Base-by-base conservation (phyloP, 352 stramenopile species). In the Globisporangium recalcitrans region DNA sequence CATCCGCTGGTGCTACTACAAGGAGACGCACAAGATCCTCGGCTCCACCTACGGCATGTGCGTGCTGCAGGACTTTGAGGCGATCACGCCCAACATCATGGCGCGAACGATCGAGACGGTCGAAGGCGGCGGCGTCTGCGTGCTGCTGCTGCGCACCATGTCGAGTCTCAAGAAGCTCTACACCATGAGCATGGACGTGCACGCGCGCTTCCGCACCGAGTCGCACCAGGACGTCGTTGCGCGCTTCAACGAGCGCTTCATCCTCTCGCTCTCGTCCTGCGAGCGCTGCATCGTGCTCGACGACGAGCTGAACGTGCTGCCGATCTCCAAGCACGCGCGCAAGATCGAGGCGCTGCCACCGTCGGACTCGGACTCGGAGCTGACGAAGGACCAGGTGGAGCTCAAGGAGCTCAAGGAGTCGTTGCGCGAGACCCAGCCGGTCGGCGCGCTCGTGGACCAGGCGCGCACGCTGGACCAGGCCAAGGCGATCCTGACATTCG, bases 1-100 rank as follows among this genome's bases (percentile, higher is more conserved):
- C 64, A 99, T 99, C 63, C 97, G 95, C 51, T 99, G 97, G 97
- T 99, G 95, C 77, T 99, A 99, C 78, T 99, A 99, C 83, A 99
- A 98, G 75, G 98, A 99, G 70, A 98, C 96, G n/a, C 95, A 99
- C 73, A 98, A 98, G 68, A 96, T 99, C 52, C 80, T 99, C 52
- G 98, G 98, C 49, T 94, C 93, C 58, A 99, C 97, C 4, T 98
- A 98, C 67, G 97, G 97, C 52, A 98, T 99, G 81, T 90, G 97
- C 63, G 97, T 99, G 32, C 77, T 99, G 55, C 98, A 99, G 72
- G 98, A 99, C 75, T 99, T 99, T 71, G 95, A 99, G 74, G 97
- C 97, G 5, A 81, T 99, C 42, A 99, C 98, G 53, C 97, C 98
- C 27, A 99, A 99, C 78, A 93, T 99, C 52, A 94, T 99, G 77